Evolutionary conservation across 352 stramenopile species (phyloP).

Genomic region (Globisporangium parvum): DNA sequence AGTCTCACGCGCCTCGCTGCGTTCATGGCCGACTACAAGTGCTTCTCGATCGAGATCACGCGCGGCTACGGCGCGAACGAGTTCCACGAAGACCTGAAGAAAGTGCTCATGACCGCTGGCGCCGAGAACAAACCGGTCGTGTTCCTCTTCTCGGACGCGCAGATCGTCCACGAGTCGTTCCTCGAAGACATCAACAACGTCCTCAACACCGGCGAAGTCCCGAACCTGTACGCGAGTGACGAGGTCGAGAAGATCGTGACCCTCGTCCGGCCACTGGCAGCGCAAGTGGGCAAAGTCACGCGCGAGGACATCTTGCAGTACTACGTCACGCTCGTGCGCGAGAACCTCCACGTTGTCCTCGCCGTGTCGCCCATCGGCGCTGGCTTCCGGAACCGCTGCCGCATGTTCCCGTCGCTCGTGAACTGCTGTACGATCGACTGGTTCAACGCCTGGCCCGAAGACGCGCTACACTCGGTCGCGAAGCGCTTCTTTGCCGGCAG

Average conservation of each 20-base stretch:
- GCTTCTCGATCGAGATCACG: conserved; percentile 92
- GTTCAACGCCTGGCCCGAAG: conserved; percentile 94
- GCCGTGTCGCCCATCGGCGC: conserved; percentile 90
- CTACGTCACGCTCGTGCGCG: conserved; percentile 89
- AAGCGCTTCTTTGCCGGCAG: conserved; percentile 84
- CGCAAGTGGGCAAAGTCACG: conserved; percentile 73
- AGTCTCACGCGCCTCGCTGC: conserved; percentile 87
- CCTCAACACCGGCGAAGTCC: conserved; percentile 91
- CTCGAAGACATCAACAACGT: conserved; percentile 95
- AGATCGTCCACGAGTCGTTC: conserved; percentile 92
- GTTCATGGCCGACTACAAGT: conserved; percentile 91
- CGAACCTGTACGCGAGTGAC: conserved; percentile 90
- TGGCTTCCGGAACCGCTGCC: conserved; percentile 89
- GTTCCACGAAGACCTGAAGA: conserved; percentile 92
- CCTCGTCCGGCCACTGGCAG: conserved; percentile 75
- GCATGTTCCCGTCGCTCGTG: conserved; percentile 93
- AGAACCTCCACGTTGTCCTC: conserved; percentile 94
- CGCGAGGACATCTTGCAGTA: conserved; percentile 81
- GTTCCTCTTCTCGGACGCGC: conserved; percentile 92
- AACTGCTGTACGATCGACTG: conserved; percentile 96
- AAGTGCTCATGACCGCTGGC: conserved; percentile 86
- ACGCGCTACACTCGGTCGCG: conserved; percentile 90
- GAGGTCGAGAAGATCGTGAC: conserved; percentile 89
- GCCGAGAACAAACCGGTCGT: conserved; percentile 85
- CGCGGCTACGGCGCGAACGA: conserved; percentile 85